phyloP scores from a whole-genome alignment of 768 basidiomycete species.

The Calocera cornea region DNA sequence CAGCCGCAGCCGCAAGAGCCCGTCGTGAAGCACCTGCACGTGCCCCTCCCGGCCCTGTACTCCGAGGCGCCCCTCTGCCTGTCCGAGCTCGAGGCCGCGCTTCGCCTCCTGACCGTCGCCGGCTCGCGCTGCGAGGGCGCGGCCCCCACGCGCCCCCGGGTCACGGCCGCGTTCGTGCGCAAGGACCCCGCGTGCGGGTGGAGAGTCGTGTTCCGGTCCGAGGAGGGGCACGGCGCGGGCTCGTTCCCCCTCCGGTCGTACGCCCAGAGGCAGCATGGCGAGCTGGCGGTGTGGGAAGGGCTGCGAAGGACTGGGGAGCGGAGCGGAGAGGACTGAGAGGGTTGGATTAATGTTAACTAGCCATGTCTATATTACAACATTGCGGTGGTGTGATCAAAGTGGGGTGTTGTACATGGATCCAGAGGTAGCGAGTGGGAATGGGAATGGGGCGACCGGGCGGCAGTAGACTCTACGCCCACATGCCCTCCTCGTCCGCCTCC shows the following conservation, averaged over 20 bases:
- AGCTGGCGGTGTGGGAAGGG: background rate
- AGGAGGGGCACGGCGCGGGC: background rate
- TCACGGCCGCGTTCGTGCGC: background rate
- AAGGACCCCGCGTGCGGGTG: background rate
- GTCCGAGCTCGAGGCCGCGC: background rate
- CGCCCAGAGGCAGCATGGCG: background rate
- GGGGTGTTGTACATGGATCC: background rate
- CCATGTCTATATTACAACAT: slow-evolving; percentile 1
- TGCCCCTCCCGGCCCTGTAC: background rate
- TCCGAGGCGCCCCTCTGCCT: background rate
- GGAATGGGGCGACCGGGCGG: background rate
- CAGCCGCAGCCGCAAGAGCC: background rate
- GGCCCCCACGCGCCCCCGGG: no score
- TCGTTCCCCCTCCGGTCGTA: background rate
- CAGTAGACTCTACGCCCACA: background rate
- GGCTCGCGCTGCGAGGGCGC: background rate
- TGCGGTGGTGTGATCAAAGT: background rate
- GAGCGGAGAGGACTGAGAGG: background rate
- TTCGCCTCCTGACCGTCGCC: background rate
- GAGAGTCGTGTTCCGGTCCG: background rate
- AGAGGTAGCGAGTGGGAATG: background rate
- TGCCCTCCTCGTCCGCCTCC: background rate
- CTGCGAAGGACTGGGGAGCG: background rate
- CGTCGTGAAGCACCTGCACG: background rate
- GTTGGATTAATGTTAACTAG: background rate